A percentile compares a stretch with the other conserved stretches of the same genome.
Evolutionary conservation across 169 alveolate species (phyloP).

Genomic region (Neospora caninum): DNA sequence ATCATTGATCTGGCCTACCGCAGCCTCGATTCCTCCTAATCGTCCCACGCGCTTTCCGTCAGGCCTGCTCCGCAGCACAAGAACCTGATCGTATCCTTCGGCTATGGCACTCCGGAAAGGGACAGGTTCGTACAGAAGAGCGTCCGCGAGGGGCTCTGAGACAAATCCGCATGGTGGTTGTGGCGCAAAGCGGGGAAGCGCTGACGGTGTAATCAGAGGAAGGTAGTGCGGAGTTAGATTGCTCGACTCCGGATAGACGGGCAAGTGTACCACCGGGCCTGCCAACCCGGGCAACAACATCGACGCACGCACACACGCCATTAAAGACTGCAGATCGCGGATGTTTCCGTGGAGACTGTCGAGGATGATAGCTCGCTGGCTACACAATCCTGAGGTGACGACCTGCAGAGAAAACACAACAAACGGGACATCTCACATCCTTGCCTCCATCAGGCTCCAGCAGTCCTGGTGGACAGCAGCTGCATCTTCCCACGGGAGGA

Average conservation of each 20-base stretch:
- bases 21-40: slow-evolving; percentile 57
- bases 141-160: slow-evolving; percentile 70
- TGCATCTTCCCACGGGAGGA: background rate
- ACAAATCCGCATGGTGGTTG: slow-evolving; percentile 28
- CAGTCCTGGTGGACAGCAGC: background rate
- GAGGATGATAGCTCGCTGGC: slow-evolving; percentile 42
- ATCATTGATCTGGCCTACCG: background rate
- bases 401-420: slow-evolving; percentile 29
- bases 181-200: slow-evolving; percentile 53
- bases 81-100: slow-evolving; percentile 44
- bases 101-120: slow-evolving; percentile 66
- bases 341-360: slow-evolving; percentile 48
- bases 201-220: slow-evolving; percentile 12
- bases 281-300: slow-evolving; percentile 71
- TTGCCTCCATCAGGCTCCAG: background rate
- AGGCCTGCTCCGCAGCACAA: slow-evolving; percentile 65
- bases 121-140: slow-evolving; percentile 68
- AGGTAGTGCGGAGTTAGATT: background rate
- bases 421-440: background rate
- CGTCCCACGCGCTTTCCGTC: slow-evolving; percentile 55
- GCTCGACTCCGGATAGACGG: background rate
- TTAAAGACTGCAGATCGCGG: slow-evolving; percentile 27
- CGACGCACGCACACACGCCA: slow-evolving; percentile 69
- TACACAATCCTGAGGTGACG: slow-evolving; percentile 53
- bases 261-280: slow-evolving; percentile 68